Evolutionary conservation across 2,329 filamentous ascomycete genomes (phyloP).

Genomic region (Diaporthe helianthi): DNA sequence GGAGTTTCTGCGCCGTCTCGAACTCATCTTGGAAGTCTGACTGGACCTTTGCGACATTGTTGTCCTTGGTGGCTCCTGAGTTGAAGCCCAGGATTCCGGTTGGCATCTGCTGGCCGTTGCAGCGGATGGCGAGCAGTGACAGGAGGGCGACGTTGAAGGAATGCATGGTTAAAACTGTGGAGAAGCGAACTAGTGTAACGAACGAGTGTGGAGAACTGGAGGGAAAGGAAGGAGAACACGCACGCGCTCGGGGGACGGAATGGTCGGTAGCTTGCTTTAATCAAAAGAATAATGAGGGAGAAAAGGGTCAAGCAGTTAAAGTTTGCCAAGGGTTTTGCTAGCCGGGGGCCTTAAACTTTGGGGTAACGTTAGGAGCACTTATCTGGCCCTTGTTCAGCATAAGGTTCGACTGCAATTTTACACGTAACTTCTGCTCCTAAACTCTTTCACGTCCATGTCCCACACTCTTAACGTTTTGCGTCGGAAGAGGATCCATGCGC

Average conservation of each 20-base stretch:
- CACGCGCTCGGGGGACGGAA: neutral
- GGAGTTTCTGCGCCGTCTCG: constrained; percentile 45
- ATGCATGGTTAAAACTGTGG: neutral
- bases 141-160: neutral
- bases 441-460: no score
- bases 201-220: neutral
- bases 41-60: constrained; percentile 60
- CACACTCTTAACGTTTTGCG: neutral
- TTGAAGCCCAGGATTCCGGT: constrained; percentile 55
- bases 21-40: constrained; percentile 48
- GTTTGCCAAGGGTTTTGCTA: neutral
- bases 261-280: neutral
- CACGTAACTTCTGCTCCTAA: neutral
- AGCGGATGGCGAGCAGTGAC: neutral
- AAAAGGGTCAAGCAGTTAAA: neutral
- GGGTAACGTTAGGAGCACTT: no score
- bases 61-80: constrained; percentile 55
- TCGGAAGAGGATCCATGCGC: neutral
- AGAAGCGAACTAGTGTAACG: no score
- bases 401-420: neutral
- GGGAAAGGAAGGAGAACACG: neutral
- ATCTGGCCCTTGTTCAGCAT: neutral
- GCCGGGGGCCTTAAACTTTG: neutral
- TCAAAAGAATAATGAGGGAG: no score
- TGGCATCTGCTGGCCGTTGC: constrained; percentile 3